These are phyloP conservation scores for Chrysanthemum makinoi DNA, from an alignment of 129 eudicot genomes.

Conservation along the genomic window DNA sequence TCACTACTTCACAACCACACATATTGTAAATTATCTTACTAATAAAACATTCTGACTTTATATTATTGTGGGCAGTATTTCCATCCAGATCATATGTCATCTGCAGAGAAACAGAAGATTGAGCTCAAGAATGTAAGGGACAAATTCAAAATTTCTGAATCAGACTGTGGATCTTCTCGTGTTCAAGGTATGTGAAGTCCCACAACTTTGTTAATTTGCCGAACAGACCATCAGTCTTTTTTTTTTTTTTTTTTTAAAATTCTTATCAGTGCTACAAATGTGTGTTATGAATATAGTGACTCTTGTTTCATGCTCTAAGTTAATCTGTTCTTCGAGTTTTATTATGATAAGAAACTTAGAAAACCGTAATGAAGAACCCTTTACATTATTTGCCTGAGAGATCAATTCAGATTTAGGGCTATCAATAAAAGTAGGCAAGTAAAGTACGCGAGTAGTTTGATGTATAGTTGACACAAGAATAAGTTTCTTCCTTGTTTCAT, in stretches of 20 bases:
- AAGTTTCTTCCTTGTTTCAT: not conserved
- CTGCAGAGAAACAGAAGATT: slow-evolving; percentile 75
- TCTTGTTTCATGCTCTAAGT: slow-evolving; percentile 1
- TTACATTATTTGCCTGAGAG: not conserved
- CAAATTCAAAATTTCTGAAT: slow-evolving; percentile 77
- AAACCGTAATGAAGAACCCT: no score
- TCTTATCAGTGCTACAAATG: not conserved
- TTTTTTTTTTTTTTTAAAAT: no score
- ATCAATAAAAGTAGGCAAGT: no score
- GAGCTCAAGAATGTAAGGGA: slow-evolving; percentile 78
- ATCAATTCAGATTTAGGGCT: not conserved
- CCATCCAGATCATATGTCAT: slow-evolving; percentile 93
- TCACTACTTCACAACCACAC: not conserved
- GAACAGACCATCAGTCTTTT: not conserved
- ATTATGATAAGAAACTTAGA: not conserved
- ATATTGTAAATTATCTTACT: not conserved
- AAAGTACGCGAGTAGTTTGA: not conserved
- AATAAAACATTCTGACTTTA: not conserved
- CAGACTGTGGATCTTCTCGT: slow-evolving; percentile 96
- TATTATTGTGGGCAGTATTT: slow-evolving; percentile 52
- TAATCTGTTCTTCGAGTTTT: not conserved
- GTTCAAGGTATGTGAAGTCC: slow-evolving; percentile 57
- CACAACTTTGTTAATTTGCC: not conserved
- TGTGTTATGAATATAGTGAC: not conserved
- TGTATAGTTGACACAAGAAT: not conserved